Evolutionary conservation across 2,329 filamentous ascomycete species (phyloP), one percentile per base, ranked within the genome.

Genomic region (Tolypocladium guangdongense): DNA sequence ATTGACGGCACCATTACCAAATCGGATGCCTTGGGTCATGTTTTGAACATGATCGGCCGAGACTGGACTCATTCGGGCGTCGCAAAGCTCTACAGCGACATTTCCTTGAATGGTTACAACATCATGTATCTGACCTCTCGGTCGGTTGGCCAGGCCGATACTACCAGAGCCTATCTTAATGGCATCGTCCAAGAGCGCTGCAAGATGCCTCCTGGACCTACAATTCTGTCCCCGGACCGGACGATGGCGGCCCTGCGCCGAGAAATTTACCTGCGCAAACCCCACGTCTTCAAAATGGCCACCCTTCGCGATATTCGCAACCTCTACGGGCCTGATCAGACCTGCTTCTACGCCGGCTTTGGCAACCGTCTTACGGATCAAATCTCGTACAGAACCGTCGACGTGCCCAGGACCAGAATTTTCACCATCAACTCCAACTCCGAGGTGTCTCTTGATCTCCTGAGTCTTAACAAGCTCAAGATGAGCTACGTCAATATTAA

Each of bases 1-100:
- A 97, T 99, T 63, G 93, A 99, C 69, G 93, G 93, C 51, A 99
- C 93, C 24, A 99, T 99, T 63, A 99, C 93, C 55, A 99, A 99
- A 73, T 96, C 91, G 3, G 91, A 96, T 71, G 91, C 90, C 18
- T 75, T 96, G 16, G 93, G 93, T 16, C 93, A 99, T 64, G 89
- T 99, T 45, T 72, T 97, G 52, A 97, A 92, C 74, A 93, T 93
- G 83, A 92, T 99, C 59, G 93, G 93, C 43, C 86, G 93, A 49
- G 93, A 99, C 70, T 99, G 93, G 93, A 99, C 93, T 3, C 93
- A 99, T 68, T 81, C 90, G 18, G 93, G 93, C 38, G 92, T 99
- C 27, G 95, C 93, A 24, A 99, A 99, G 72, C 78, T 99, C 10
- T 99, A 97, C 71, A 93, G 88, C 49, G 95, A 99, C 61, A 99